These are phyloP conservation scores for Boletellus sp. DNA, from an alignment of 768 basidiomycete genomes.

Conservation along the genomic window DNA sequence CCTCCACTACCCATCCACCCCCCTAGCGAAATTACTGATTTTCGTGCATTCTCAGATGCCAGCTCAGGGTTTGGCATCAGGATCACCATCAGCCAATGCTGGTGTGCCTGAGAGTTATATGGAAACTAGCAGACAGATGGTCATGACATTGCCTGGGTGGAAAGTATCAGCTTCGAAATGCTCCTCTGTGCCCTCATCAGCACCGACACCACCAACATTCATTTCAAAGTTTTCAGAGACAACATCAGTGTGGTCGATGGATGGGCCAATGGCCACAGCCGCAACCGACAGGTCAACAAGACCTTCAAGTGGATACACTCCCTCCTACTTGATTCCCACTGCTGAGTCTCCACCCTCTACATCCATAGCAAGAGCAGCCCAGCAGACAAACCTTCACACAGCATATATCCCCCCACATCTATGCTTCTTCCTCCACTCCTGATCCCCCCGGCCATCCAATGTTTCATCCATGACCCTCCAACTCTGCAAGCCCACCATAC, in stretches of 20 bases:
- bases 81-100: background rate
- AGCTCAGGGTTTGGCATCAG: conserved; percentile 2
- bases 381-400: too few relatives aligned
- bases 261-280: conserved; percentile 4
- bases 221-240: conserved; percentile 5
- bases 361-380: too few relatives aligned
- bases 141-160: conserved; percentile 24
- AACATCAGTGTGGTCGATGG: conserved; percentile 19
- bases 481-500: too few relatives aligned
- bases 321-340: too few relatives aligned
- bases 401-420: too few relatives aligned
- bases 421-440: too few relatives aligned
- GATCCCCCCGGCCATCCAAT: too few relatives aligned
- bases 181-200: background rate
- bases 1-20: background rate
- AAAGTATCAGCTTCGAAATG: conserved; percentile 13
- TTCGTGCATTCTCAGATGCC: conserved; percentile 9
- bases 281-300: conserved; percentile 10
- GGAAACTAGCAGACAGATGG: too few relatives aligned
- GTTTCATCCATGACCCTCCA: too few relatives aligned
- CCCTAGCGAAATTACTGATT: background rate
- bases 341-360: too few relatives aligned
- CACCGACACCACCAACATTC: too few relatives aligned
- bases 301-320: too few relatives aligned
- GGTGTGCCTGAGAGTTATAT: background rate